These are phyloP conservation scores for Avena atlantica DNA, from an alignment of 176 grass and related monocot genomes.

Conservation along the genomic window DNA sequence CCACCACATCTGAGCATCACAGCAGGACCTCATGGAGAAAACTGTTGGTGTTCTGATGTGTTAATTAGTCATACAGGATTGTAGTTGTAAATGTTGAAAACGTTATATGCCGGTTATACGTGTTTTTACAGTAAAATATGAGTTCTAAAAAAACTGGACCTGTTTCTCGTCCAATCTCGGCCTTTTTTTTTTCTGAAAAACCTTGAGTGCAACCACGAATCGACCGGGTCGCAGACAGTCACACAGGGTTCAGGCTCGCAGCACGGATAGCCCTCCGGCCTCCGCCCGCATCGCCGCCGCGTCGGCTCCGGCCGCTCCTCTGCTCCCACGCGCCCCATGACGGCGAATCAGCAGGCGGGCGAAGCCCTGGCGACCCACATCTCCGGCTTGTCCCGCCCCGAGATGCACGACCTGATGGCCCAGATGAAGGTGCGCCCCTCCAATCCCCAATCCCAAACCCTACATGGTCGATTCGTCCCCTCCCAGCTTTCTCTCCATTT, in stretches of 20 bases:
- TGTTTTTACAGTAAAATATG: no score
- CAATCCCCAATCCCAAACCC: conserved; percentile 51
- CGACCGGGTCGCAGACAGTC: not conserved
- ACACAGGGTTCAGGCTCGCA: not conserved
- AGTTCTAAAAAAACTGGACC: no score
- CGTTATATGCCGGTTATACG: no score
- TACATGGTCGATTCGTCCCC: conserved; percentile 11
- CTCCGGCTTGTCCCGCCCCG: conserved; percentile 71
- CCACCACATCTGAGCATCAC: no score
- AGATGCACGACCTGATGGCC: conserved; percentile 91
- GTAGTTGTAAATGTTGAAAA: no score
- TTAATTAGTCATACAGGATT: no score
- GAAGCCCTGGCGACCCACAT: conserved; percentile 72
- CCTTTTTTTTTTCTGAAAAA: not conserved
- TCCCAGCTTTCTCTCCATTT: not conserved
- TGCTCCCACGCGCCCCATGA: conserved; percentile 47
- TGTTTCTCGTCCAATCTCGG: not conserved
- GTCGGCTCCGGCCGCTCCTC: conserved; percentile 4
- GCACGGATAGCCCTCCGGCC: not conserved
- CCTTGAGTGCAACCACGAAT: no score
- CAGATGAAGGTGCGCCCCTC: conserved; percentile 71
- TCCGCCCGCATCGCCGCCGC: conserved; percentile 21
- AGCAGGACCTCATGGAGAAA: no score
- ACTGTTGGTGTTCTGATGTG: no score
- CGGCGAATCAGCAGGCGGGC: conserved; percentile 59